Evolutionary conservation across 2,329 filamentous ascomycete species (phyloP).

Genomic region (Parastagonospora avenae): DNA sequence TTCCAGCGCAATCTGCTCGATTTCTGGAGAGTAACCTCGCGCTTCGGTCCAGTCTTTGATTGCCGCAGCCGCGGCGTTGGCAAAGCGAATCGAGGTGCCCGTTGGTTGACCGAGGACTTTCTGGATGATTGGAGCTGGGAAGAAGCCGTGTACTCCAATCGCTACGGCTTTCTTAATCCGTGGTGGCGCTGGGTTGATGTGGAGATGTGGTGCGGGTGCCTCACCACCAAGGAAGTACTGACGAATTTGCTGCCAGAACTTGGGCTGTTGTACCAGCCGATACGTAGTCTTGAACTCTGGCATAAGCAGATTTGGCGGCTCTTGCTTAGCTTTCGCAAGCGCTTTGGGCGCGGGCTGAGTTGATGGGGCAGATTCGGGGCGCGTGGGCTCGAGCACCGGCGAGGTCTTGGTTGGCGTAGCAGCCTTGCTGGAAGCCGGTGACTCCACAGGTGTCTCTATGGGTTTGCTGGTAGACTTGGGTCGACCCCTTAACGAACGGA

Average conservation of each 20-base stretch:
- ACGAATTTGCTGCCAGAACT: conserved; percentile 52
- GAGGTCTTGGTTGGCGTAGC: conserved; percentile 36
- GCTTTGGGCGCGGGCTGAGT: conserved; percentile 36
- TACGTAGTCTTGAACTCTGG: conserved; percentile 75
- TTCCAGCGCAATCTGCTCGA: conserved; percentile 93
- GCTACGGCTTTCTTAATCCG: conserved; percentile 85
- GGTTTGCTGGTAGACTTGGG: conserved; percentile 28
- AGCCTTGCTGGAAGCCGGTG: conserved; percentile 46
- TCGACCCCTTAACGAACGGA: conserved; percentile 39
- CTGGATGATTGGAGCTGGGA: conserved; percentile 85
- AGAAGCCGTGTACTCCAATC: conserved; percentile 93
- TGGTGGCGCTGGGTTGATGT: conserved; percentile 69
- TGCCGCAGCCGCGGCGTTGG: conserved; percentile 81
- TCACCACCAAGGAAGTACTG: conserved; percentile 53
- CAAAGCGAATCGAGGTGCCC: conserved; percentile 92
- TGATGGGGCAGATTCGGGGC: conserved; percentile 28
- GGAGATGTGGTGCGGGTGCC: conserved; percentile 69
- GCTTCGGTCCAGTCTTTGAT: conserved; percentile 81
- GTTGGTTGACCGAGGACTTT: conserved; percentile 93
- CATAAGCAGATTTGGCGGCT: conserved; percentile 67
- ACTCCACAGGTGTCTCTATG: conserved; percentile 23
- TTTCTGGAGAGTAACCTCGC: conserved; percentile 72
- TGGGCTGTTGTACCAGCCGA: conserved; percentile 50
- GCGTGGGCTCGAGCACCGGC: conserved; percentile 32
- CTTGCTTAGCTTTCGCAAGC: conserved; percentile 29